Base-by-base conservation (phyloP, 2,329 filamentous ascomycete species). In the Xylariales sp. region DNA sequence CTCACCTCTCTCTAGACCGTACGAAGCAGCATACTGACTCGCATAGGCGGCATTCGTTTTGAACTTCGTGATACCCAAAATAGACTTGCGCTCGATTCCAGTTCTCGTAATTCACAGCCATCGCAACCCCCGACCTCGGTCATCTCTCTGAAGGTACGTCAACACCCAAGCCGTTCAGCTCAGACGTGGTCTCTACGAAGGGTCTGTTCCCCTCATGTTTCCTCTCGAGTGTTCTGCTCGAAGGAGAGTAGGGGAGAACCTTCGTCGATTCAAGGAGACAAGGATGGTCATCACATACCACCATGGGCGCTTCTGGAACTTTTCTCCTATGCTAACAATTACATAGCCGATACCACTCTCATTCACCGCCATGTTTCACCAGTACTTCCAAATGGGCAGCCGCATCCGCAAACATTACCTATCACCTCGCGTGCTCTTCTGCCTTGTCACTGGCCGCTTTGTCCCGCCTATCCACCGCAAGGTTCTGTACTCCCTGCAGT, bases 401-500 rank as follows among this genome's bases (percentile, higher is more conserved):
- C 88, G 93, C 35, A 88, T 98, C 47, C 84, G 88, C 43, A 95
- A 95, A 61, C 93, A 98, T 66, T 98, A 98, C 61, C 74, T 97
- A 31, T 91, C 89, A 0, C 88, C 88, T 0, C 79, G 83, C 11
- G 94, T 98, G 15, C 78, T 97, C 35, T 74, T 95, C 28, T 93
- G 88, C 54, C 81, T 98, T 2, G 71, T 90, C 18, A 95, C 88
- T 0, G 93, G 93, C 44, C 86, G 86, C 46, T 96, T 96, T 51
- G 89, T 97, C 2, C 93, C 91, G 10, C 91, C 94, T 0, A 94
- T 98, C 36, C 90, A 96, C 59, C 80, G 94, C 39, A 91, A 90
- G 58, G 94, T 93, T 57, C 73, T 98, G 38, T 98, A 98, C 65
- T 94, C 88, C 52, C 71, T 98, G 55, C 93, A 98, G 66, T 98